These are phyloP conservation scores for Lentinus tigrinus DNA, from an alignment of 768 basidiomycete genomes.

Conservation along the genomic window DNA sequence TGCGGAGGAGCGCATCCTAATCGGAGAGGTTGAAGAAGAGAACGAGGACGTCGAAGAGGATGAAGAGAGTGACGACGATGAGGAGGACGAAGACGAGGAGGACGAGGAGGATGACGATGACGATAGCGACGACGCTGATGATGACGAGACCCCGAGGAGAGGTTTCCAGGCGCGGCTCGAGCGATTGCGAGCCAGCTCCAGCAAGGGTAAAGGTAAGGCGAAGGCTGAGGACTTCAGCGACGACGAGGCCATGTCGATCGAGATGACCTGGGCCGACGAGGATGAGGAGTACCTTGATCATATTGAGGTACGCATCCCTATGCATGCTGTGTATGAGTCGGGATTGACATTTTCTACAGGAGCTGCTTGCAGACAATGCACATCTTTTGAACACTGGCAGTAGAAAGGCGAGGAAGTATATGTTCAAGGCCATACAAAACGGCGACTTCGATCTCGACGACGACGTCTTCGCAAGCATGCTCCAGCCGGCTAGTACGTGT, in stretches of 20 bases:
- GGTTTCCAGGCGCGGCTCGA: slow-evolving; percentile 38
- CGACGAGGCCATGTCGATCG: slow-evolving; percentile 24
- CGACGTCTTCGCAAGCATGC: slow-evolving; percentile 30
- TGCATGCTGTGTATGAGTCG: neutral
- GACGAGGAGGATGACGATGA: slow-evolving; percentile 33
- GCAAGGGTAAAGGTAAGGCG: slow-evolving; percentile 31
- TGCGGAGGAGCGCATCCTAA: slow-evolving; percentile 20
- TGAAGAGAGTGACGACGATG: slow-evolving; percentile 22
- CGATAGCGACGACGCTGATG: slow-evolving; percentile 34
- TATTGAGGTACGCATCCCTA: slow-evolving; percentile 46
- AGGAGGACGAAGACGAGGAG: slow-evolving; percentile 31
- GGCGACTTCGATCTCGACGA: slow-evolving; percentile 44
- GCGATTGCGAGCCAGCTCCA: slow-evolving; percentile 29
- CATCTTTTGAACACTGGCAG: slow-evolving; percentile 44
- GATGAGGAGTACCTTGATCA: slow-evolving; percentile 57
- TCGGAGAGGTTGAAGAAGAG: slow-evolving; percentile 10
- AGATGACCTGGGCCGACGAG: slow-evolving; percentile 44
- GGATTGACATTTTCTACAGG: slow-evolving; percentile 36
- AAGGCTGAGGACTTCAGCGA: slow-evolving; percentile 26
- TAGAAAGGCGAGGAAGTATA: slow-evolving; percentile 49
- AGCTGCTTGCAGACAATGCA: slow-evolving; percentile 58
- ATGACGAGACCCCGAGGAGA: slow-evolving; percentile 34
- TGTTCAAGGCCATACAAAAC: slow-evolving; percentile 60
- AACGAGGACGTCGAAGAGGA: slow-evolving; percentile 9
- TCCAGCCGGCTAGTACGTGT: slow-evolving; percentile 51